Base-by-base conservation (phyloP, 106 monocot genomes). In the Dendrobium chrysotoxum region DNA sequence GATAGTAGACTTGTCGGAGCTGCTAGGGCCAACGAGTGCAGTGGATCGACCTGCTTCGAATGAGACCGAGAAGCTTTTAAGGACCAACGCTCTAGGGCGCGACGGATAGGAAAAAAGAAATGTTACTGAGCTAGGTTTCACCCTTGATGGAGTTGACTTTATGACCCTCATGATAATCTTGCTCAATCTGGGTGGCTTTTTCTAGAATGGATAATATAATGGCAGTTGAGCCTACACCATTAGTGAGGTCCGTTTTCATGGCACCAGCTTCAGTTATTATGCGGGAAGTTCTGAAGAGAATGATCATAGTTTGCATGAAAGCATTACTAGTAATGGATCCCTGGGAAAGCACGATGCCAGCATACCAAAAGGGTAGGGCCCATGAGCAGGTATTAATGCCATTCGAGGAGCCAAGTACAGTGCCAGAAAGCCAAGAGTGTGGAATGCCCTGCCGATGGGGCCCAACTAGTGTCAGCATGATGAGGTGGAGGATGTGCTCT, bases 1-100 rank as follows among this genome's bases (percentile, higher is more conserved):
- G 47, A 85, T 74, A 25, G 85, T 85, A 11, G 81, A 81, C 76
- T 86, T 86, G 2, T 82, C 86, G 17, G 86, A 86, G 16, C 86
- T 82, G 16, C 86, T 86, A 11, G 70, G 40, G 40, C 85, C 85
- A 7, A 85, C 85, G n/a, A 85, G 39, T 58, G 85, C 85, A 2
- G 77, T 85, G 18, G 85, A 85, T 21, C 73, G 80, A 0, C 72
- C 76, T 0, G 77, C 77, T 17, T 77, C 72, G 23, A 85, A 72
- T 25, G 21, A 78, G 5, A 85, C 28, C 20, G 77, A 78, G 31
- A 85, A 81, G 0, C 44, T 41, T 44, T 38, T 81, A 16, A 85
- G 72, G 13, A 81, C 77, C 5, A 78, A 9, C 72, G 73, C 81
- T 20, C 73, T 66, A 0, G 81, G 85, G 6, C 85, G 58, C 42